These are phyloP conservation scores for Talaromyces islandicus DNA, from an alignment of 2,329 filamentous ascomycete species.

Conservation along the genomic window DNA sequence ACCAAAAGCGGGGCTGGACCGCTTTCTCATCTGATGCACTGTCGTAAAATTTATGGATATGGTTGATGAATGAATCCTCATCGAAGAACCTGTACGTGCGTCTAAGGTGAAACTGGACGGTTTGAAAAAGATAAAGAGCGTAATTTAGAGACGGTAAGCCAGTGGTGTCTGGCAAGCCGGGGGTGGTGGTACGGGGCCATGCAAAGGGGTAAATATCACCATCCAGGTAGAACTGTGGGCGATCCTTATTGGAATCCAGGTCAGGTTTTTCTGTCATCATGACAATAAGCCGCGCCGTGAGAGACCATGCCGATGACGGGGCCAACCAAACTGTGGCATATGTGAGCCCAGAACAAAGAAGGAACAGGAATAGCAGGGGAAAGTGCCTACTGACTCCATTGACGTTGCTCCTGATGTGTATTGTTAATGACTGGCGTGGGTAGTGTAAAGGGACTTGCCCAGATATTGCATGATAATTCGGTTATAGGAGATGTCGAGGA, in stretches of 20 bases:
- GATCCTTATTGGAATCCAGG: not conserved
- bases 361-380: not conserved
- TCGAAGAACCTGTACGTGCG: not conserved
- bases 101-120: not conserved
- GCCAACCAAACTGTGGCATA: conserved; percentile 16
- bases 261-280: conserved; percentile 19
- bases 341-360: not conserved
- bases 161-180: not conserved
- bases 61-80: not conserved
- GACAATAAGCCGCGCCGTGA: conserved; percentile 18
- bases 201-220: not conserved
- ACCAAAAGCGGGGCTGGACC: not conserved
- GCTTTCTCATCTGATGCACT: not conserved
- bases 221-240: not conserved
- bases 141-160: not conserved
- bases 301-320: conserved; percentile 19
- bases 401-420: conserved; percentile 12
- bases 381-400: not conserved
- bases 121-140: not conserved
- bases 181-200: not conserved
- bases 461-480: conserved; percentile 13
- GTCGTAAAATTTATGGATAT: not conserved
- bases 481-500: not conserved
- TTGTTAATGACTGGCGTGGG: conserved; percentile 15
- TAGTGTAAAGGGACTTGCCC: conserved; percentile 18